Percentiles rank a stretch among this genome's conserved stretches.
phyloP scores from a whole-genome alignment of 352 stramenopile species.

The Pythium periplocum region DNA sequence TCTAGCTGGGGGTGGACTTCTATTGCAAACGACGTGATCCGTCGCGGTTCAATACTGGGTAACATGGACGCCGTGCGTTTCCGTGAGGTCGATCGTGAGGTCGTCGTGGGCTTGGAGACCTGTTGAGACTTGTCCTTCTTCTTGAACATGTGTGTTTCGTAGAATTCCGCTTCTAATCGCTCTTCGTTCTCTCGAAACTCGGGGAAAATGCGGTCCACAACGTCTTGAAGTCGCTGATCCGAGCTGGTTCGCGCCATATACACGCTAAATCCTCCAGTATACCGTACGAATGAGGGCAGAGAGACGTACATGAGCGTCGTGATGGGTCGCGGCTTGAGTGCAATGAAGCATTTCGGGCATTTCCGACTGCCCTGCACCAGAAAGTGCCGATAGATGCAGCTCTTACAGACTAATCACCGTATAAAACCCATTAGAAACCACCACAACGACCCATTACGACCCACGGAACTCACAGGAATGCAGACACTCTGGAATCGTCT shows the following conservation, averaged over 20 bases:
- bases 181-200: conserved; percentile 48
- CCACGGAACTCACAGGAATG: conserved; percentile 54
- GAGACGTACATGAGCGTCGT: conserved; percentile 53
- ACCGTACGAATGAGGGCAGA: background rate
- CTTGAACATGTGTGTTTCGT: conserved; percentile 51
- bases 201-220: conserved; percentile 73
- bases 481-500: conserved; percentile 80
- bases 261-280: too few relatives aligned
- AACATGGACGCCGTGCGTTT: conserved; percentile 7
- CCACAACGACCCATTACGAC: background rate
- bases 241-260: conserved; percentile 23
- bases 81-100: conserved; percentile 1
- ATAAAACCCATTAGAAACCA: background rate
- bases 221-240: conserved; percentile 67
- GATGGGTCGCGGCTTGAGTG: conserved; percentile 48
- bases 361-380: conserved; percentile 46
- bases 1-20: conserved; percentile 37
- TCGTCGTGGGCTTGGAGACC: background rate
- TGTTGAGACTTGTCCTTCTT: conserved; percentile 18
- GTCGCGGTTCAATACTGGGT: conserved; percentile 8
- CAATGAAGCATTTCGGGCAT: conserved; percentile 58
- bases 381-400: conserved; percentile 79
- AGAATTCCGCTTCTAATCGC: conserved; percentile 52
- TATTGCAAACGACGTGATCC: conserved; percentile 24
- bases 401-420: conserved; percentile 66